These are phyloP conservation scores for Venturia oleaginea DNA, from an alignment of 2,329 filamentous ascomycete species.

Conservation along the genomic window DNA sequence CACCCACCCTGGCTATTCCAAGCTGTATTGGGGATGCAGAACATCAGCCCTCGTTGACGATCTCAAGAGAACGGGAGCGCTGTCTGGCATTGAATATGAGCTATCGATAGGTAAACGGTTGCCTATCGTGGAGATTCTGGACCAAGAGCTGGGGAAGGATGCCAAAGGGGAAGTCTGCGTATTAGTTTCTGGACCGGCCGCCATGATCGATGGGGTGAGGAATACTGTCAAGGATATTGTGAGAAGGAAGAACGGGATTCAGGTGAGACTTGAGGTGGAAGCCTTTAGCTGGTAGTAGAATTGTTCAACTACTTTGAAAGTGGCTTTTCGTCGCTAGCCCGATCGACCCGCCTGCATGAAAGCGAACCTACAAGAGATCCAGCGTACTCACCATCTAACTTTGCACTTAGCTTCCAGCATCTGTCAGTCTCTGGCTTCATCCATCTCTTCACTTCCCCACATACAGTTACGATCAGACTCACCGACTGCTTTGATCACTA, in stretches of 20 bases:
- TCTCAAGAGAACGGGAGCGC: slow-evolving; percentile 18
- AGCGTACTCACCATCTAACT: too few species aligned
- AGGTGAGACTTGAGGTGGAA: too few species aligned
- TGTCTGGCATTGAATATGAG: slow-evolving; percentile 27
- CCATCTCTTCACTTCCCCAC: too few species aligned
- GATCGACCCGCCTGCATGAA: too few species aligned
- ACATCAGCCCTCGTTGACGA: slow-evolving; percentile 24
- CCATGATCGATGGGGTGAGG: slow-evolving; percentile 33
- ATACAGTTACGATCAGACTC: too few species aligned
- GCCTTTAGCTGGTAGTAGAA: too few species aligned
- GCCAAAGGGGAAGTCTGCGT: slow-evolving; percentile 31
- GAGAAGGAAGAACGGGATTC: background rate
- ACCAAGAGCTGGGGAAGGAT: slow-evolving; percentile 22
- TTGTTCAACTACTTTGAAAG: too few species aligned
- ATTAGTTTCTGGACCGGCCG: slow-evolving; percentile 34
- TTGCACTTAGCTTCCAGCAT: too few species aligned
- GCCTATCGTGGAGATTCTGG: slow-evolving; percentile 25
- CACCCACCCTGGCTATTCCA: slow-evolving; percentile 29
- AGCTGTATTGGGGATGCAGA: slow-evolving; percentile 32
- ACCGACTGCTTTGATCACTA: too few species aligned
- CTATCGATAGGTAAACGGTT: slow-evolving; percentile 29
- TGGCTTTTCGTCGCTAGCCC: too few species aligned
- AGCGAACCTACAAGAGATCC: too few species aligned
- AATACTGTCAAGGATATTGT: slow-evolving; percentile 20
- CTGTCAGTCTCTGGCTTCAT: too few species aligned